phyloP scores from a whole-genome alignment of 805 yeast genomes.

The Wickerhamomyces queroliae region DNA sequence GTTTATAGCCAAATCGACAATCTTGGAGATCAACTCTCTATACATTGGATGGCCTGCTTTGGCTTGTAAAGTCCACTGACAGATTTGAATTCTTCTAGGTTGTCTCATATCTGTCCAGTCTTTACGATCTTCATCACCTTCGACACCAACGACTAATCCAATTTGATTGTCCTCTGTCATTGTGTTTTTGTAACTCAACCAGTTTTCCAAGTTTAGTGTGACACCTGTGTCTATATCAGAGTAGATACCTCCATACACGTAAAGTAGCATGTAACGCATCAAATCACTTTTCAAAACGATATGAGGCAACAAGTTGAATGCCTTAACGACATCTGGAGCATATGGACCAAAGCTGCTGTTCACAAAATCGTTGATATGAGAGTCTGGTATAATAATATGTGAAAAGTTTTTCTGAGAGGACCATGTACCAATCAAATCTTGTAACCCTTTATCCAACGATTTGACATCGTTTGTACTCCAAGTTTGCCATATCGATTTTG shows the following conservation, averaged over 20 bases:
- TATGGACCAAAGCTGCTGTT: conserved; percentile 29
- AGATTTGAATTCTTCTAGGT: conserved; percentile 51
- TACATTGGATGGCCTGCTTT: conserved; percentile 58
- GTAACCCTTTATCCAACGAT: conserved; percentile 5
- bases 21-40: conserved; percentile 45
- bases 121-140: conserved; percentile 45
- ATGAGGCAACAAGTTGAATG: conserved; percentile 42
- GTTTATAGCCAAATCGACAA: conserved; percentile 43
- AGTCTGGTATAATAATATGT: conserved; percentile 24
- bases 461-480: conserved; percentile 29
- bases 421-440: conserved; percentile 5
- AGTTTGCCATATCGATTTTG: conserved; percentile 42
- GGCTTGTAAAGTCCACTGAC: conserved; percentile 57
- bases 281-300: conserved; percentile 47
- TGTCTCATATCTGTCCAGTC: conserved; percentile 47
- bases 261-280: conserved; percentile 43
- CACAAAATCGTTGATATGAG: conserved; percentile 32
- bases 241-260: conserved; percentile 50
- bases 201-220: conserved; percentile 47
- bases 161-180: conserved; percentile 18
- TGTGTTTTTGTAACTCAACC: conserved; percentile 38
- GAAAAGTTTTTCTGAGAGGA: conserved; percentile 4
- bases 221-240: conserved; percentile 56
- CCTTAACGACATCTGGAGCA: conserved; percentile 44
- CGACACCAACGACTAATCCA: conserved; percentile 52